Conservation (phyloP, 495 filamentous ascomycete genomes). For the Massariosphaeria phaeospora region DNA sequence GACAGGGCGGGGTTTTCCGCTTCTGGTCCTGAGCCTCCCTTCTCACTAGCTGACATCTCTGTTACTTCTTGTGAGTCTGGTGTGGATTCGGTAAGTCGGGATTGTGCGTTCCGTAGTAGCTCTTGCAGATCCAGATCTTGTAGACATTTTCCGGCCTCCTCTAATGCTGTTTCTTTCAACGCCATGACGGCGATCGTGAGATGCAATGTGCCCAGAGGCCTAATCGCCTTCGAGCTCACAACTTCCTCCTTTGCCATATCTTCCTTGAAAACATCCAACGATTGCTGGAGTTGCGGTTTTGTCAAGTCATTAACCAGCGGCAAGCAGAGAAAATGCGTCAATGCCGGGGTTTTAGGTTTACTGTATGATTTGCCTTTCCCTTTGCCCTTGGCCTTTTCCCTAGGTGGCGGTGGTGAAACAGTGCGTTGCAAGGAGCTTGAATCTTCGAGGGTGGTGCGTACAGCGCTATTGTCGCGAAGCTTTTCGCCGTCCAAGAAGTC, state of each 20-base stretch:
- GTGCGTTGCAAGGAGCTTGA: background rate
- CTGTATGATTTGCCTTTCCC: background rate
- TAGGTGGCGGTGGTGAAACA: background rate
- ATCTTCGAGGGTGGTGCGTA: constrained; percentile 3
- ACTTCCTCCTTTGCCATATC: constrained; percentile 41
- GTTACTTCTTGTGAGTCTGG: background rate
- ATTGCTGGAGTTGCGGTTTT: constrained; percentile 56
- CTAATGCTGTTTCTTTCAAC: constrained; percentile 54
- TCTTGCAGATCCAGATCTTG: constrained; percentile 16
- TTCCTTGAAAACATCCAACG: constrained; percentile 56
- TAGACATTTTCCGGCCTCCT: constrained; percentile 56
- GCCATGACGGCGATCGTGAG: constrained; percentile 86
- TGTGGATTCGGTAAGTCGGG: background rate
- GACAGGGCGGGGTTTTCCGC: constrained; percentile 26
- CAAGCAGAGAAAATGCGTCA: constrained; percentile 89
- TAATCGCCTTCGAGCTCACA: constrained; percentile 48
- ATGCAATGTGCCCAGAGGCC: constrained; percentile 77
- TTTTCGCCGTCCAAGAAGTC: constrained; percentile 29
- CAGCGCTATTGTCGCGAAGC: constrained; percentile 15
- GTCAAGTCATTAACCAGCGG: constrained; percentile 64
- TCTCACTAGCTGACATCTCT: too few species aligned
- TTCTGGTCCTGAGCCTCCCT: background rate
- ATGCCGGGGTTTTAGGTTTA: constrained; percentile 41
- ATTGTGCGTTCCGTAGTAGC: constrained; percentile 2
- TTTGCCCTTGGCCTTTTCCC: background rate